A percentile compares a stretch with the other conserved stretches of the same genome.
Conservation (phyloP, 345 rosid species). For the Gossypium arboreum region DNA sequence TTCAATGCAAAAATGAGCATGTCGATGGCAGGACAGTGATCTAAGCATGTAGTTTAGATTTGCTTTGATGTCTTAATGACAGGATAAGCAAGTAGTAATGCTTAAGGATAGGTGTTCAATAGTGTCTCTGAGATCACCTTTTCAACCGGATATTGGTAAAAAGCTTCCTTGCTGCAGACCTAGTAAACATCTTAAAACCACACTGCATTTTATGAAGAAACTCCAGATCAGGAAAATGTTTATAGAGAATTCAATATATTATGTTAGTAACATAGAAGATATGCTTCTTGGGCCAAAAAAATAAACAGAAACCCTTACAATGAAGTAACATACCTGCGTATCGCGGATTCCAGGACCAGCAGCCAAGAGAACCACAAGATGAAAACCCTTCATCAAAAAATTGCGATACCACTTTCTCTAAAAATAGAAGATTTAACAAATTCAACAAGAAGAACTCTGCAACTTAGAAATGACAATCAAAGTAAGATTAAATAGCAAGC, state of each 20-base stretch:
- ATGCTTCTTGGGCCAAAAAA: not conserved
- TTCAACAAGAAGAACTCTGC: constrained; percentile 5
- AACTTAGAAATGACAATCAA: not conserved
- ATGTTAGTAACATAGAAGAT: not conserved
- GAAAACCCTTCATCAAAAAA: constrained; percentile 96
- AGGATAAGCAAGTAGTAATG: constrained; percentile 3
- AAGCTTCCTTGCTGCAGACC: constrained; percentile 68
- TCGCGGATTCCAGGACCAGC: constrained; percentile 97
- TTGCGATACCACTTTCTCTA: constrained; percentile 99
- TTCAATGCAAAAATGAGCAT: not conserved
- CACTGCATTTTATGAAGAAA: constrained; percentile 43
- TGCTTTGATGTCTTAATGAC: not conserved
- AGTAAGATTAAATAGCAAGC: not conserved
- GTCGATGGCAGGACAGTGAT: not conserved
- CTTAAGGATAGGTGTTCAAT: not conserved
- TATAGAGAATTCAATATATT: not conserved
- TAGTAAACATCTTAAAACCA: constrained; percentile 7
- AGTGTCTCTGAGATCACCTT: constrained; percentile 40
- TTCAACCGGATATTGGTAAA: constrained; percentile 79
- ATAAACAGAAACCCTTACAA: not conserved
- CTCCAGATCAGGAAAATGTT: constrained; percentile 9
- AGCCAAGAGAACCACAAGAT: constrained; percentile 76
- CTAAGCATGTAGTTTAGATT: not conserved
- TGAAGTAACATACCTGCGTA: constrained; percentile 59
- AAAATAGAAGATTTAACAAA: constrained; percentile 15